Conservation (phyloP, 495 filamentous ascomycete genomes). For the Annulohypoxylon nitens region DNA sequence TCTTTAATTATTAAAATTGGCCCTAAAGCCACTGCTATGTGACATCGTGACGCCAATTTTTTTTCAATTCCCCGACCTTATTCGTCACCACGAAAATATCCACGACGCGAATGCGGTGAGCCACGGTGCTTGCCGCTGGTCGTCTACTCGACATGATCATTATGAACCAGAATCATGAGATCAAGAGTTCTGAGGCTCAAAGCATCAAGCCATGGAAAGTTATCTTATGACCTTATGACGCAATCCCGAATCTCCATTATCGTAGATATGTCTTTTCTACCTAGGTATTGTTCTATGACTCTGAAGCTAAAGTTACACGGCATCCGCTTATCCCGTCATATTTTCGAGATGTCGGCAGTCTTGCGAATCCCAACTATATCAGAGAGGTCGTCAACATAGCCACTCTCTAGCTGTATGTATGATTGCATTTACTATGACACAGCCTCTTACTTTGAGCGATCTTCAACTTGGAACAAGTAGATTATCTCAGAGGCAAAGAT, state of each 20-base stretch:
- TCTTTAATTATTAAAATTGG: not conserved
- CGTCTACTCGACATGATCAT: not conserved
- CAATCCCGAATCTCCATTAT: not conserved
- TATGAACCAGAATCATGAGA: constrained; percentile 5
- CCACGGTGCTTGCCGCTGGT: not conserved
- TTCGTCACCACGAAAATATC: constrained; percentile 18
- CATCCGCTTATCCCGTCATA: not conserved
- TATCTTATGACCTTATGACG: not conserved
- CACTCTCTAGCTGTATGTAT: not conserved
- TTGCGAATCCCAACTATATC: not conserved
- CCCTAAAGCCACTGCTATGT: not conserved
- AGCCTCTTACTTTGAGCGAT: not conserved
- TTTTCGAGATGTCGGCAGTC: not conserved
- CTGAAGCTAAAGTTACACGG: not conserved
- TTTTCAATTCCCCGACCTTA: constrained; percentile 8
- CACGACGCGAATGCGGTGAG: constrained; percentile 11
- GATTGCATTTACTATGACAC: not conserved
- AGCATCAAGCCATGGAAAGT: not conserved
- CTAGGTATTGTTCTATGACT: not conserved
- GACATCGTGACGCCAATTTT: constrained; percentile 12
- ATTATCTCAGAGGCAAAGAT: no score
- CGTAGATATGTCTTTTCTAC: not conserved
- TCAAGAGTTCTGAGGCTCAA: no score
- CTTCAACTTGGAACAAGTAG: no score
- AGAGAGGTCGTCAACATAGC: not conserved